Percentiles rank a stretch among this genome's conserved stretches.
Evolutionary conservation across 1,284 basidiomycete genomes (phyloP).

Genomic region (Paramarasmius palmivorus): DNA sequence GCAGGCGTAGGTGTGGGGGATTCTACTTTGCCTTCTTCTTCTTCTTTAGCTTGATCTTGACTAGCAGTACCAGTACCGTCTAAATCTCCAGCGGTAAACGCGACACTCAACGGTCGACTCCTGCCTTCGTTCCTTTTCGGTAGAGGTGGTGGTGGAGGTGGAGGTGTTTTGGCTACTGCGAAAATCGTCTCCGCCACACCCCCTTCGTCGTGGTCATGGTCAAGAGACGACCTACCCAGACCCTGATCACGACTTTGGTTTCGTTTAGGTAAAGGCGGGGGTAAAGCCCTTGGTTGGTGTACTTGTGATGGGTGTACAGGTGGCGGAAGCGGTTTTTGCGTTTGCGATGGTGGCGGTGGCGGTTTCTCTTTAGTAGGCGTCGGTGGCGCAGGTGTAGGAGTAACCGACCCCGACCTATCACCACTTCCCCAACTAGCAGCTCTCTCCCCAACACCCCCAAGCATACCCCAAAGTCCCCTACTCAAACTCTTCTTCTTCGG

Average conservation of each 20-base stretch:
- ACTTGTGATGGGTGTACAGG: no score
- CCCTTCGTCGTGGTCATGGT: slow-evolving; percentile 20
- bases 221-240: no score
- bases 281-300: no score
- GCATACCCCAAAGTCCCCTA: slow-evolving; percentile 60
- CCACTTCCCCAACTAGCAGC: slow-evolving; percentile 50
- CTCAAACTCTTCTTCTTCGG: slow-evolving; percentile 52
- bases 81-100: background rate
- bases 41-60: background rate
- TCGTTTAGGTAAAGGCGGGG: no score
- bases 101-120: background rate
- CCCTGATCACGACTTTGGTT: no score
- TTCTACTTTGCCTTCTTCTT: no score
- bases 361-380: no score
- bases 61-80: slow-evolving; percentile 18
- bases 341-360: no score
- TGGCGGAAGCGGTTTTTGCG: no score
- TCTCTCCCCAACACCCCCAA: slow-evolving; percentile 51
- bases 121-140: slow-evolving; percentile 26
- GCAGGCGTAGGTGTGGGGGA: background rate
- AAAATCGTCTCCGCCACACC: slow-evolving; percentile 20
- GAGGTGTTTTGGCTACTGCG: background rate
- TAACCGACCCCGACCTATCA: no score
- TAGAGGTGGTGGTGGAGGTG: slow-evolving; percentile 26
- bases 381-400: no score